Evolutionary conservation across 2,329 filamentous ascomycete species (phyloP).

Genomic region (Penicillium corylophilum): DNA sequence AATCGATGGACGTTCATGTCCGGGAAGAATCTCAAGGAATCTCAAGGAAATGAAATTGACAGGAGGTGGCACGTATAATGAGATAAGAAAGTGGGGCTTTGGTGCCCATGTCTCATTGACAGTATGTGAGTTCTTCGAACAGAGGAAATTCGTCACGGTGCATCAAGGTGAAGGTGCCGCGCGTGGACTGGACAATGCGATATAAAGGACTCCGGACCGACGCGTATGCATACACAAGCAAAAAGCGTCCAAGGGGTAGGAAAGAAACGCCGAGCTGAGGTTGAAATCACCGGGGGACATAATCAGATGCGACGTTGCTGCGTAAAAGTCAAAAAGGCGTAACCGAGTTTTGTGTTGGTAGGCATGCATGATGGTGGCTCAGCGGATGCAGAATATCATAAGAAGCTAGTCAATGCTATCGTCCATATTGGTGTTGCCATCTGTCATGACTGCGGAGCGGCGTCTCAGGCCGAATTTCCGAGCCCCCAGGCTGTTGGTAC

Average conservation of each 20-base stretch:
- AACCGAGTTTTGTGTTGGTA: slow-evolving; percentile 2
- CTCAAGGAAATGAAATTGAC: background rate
- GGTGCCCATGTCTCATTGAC: background rate
- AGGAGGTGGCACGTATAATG: background rate
- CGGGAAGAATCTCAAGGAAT: too few species aligned
- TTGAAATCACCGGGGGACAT: slow-evolving; percentile 8
- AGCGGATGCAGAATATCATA: slow-evolving; percentile 3
- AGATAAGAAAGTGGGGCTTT: background rate
- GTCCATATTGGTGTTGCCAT: slow-evolving; percentile 29
- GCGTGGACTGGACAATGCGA: slow-evolving; percentile 7
- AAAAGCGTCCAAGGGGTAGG: slow-evolving; percentile 10
- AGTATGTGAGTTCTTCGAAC: background rate
- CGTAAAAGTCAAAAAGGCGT: slow-evolving; percentile 11
- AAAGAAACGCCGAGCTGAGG: slow-evolving; percentile 14
- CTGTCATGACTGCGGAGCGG: slow-evolving; percentile 26
- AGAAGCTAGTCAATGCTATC: slow-evolving; percentile 31
- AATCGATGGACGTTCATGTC: background rate
- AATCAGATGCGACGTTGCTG: slow-evolving; percentile 20
- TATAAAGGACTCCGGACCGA: slow-evolving; percentile 12
- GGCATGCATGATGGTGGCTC: slow-evolving; percentile 7
- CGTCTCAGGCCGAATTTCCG: slow-evolving; percentile 36
- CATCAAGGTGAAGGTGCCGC: slow-evolving; percentile 6
- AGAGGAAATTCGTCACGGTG: slow-evolving; percentile 10
- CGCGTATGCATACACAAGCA: slow-evolving; percentile 14
- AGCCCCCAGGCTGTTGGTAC: slow-evolving; percentile 39